These are phyloP conservation scores for Syzygium malaccense DNA, from an alignment of 441 rosid species.

Conservation along the genomic window DNA sequence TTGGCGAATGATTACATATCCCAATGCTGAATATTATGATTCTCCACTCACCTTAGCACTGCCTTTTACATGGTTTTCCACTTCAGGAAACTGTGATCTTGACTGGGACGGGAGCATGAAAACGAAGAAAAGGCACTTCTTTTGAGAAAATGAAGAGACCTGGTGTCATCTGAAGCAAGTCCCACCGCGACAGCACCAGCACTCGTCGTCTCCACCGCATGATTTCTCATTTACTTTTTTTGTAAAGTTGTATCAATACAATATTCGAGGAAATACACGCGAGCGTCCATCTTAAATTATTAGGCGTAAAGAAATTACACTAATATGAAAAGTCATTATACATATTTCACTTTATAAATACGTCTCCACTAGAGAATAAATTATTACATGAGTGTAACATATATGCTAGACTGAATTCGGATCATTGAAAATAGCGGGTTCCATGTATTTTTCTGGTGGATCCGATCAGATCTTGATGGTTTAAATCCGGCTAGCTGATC, in stretches of 20 bases:
- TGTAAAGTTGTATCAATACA: neutral
- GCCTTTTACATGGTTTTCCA: neutral
- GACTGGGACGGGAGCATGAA: neutral
- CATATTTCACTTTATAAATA: neutral
- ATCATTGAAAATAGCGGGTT: neutral
- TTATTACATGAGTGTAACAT: neutral
- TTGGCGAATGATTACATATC: neutral
- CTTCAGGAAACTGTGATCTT: neutral
- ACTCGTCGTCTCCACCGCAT: neutral
- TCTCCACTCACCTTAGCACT: neutral
- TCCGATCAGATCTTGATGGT: neutral
- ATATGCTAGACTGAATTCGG: too few species aligned
- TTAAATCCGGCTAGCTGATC: neutral
- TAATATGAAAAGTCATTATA: neutral
- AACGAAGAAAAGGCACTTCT: neutral
- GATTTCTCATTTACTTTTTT: neutral
- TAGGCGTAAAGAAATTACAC: neutral
- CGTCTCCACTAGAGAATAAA: neutral
- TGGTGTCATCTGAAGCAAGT: neutral
- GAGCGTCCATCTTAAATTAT: neutral
- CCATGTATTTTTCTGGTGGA: neutral
- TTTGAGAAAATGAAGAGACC: neutral
- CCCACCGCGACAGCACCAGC: neutral
- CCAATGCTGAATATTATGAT: neutral
- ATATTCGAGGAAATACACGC: neutral